Percentiles rank a stretch among this genome's conserved stretches.
These are phyloP conservation scores for Ganoderma leucocontextum DNA, from an alignment of 1,284 basidiomycete species.

Conservation along the genomic window DNA sequence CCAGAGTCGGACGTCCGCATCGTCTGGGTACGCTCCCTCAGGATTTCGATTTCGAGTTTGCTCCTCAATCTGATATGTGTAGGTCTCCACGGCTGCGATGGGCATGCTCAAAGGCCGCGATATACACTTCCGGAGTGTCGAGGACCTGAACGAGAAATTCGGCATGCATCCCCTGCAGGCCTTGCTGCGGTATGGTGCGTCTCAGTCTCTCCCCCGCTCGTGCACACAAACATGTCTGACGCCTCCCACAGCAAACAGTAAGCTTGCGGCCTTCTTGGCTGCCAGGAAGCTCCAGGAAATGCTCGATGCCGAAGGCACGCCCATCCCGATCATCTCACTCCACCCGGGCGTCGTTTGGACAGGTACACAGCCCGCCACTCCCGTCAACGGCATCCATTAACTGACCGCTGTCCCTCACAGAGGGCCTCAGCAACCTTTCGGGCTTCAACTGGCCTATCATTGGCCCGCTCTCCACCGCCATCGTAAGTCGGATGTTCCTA, in stretches of 20 bases:
- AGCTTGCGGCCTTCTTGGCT: slow-evolving; percentile 45
- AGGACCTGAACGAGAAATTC: slow-evolving; percentile 52
- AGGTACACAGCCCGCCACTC: slow-evolving; percentile 28
- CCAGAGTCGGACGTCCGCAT: slow-evolving; percentile 60
- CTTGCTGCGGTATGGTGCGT: slow-evolving; percentile 46
- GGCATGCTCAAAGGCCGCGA: slow-evolving; percentile 29
- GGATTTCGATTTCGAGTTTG: not conserved
- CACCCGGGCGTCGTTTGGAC: slow-evolving; percentile 55
- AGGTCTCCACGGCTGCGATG: slow-evolving; percentile 32
- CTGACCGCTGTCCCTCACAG: not conserved
- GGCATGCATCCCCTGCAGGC: slow-evolving; percentile 35
- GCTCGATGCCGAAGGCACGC: slow-evolving; percentile 37
- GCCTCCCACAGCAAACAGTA: slow-evolving; percentile 43
- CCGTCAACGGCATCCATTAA: not conserved
- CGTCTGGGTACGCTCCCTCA: slow-evolving; percentile 50
- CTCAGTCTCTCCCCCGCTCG: too few relatives aligned
- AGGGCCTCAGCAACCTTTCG: not conserved
- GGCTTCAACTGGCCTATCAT: slow-evolving; percentile 16
- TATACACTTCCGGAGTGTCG: slow-evolving; percentile 44
- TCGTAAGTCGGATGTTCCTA: slow-evolving; percentile 23
- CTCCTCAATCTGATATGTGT: slow-evolving; percentile 27
- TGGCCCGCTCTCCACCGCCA: slow-evolving; percentile 26
- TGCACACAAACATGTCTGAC: not conserved
- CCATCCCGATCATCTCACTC: slow-evolving; percentile 45
- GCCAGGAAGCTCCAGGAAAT: slow-evolving; percentile 42